phyloP scores from a whole-genome alignment of 202 grass and related monocot species.

The Dendrocalamus latiflorus region DNA sequence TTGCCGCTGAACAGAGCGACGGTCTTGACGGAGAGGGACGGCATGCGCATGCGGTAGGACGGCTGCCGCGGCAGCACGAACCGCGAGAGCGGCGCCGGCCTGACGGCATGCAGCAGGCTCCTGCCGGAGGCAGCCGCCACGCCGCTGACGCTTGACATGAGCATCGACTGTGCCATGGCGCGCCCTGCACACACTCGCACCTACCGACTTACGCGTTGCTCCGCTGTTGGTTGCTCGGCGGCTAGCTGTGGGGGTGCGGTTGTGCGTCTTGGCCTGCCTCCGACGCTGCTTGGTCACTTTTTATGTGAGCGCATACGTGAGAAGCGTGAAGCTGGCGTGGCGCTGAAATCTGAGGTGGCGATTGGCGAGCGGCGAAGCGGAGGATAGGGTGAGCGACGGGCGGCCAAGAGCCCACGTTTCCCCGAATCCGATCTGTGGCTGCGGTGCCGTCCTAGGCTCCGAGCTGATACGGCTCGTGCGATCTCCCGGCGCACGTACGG shows the following conservation, averaged over 20 bases:
- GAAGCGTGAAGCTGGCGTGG: slow-evolving; percentile 13
- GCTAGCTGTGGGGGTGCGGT: neutral
- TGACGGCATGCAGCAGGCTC: slow-evolving; percentile 35
- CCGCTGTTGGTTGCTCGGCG: no score
- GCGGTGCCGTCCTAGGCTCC: neutral
- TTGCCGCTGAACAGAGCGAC: slow-evolving; percentile 57
- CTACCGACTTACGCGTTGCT: neutral
- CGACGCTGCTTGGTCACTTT: neutral
- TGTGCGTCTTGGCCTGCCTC: neutral
- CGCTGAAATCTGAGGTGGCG: slow-evolving; percentile 18
- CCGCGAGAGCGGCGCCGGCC: slow-evolving; percentile 36
- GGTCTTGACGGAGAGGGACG: slow-evolving; percentile 38
- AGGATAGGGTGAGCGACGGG: slow-evolving; percentile 77
- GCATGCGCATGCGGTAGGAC: slow-evolving; percentile 2
- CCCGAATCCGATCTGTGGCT: slow-evolving; percentile 25
- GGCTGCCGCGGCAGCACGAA: neutral
- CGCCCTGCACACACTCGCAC: neutral
- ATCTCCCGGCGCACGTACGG: neutral
- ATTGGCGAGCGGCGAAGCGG: slow-evolving; percentile 30
- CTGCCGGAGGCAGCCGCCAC: slow-evolving; percentile 30
- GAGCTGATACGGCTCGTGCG: neutral
- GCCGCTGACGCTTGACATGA: slow-evolving; percentile 54
- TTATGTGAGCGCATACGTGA: slow-evolving; percentile 13
- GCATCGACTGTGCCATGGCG: slow-evolving; percentile 78
- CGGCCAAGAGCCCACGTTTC: slow-evolving; percentile 50